A percentile compares a stretch with the other conserved stretches of the same genome.
These are phyloP conservation scores for Knoxia roxburghii DNA, from an alignment of 257 asterid species.

Conservation along the genomic window DNA sequence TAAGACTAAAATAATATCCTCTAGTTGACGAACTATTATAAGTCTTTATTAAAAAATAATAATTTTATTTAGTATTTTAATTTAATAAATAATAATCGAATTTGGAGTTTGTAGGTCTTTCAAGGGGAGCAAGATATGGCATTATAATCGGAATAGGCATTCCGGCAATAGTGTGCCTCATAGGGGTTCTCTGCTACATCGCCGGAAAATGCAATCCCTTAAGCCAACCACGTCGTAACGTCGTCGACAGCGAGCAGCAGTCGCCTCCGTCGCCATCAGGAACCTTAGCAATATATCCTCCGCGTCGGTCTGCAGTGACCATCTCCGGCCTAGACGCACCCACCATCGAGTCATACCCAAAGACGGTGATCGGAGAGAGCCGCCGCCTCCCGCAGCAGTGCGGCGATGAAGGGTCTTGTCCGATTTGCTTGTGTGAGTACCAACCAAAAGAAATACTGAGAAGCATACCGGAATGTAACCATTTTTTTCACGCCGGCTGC, in stretches of 20 bases:
- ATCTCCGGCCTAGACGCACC: slow-evolving; percentile 48
- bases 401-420: slow-evolving; percentile 41
- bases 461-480: slow-evolving; percentile 75
- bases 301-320: slow-evolving; percentile 21
- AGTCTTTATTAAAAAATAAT: too few relatives aligned
- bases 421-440: slow-evolving; percentile 71
- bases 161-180: slow-evolving; percentile 54
- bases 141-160: slow-evolving; percentile 62
- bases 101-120: too few relatives aligned
- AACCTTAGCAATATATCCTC: slow-evolving; percentile 13
- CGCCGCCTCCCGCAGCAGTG: slow-evolving; percentile 49
- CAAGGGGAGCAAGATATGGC: slow-evolving; percentile 65
- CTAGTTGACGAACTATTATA: too few relatives aligned
- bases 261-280: slow-evolving; percentile 14
- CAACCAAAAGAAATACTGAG: slow-evolving; percentile 58
- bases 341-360: slow-evolving; percentile 71
- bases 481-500: slow-evolving; percentile 63
- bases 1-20: too few relatives aligned
- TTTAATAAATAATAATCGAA: too few relatives aligned
- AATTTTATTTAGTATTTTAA: too few relatives aligned
- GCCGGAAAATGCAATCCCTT: slow-evolving; percentile 30
- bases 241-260: slow-evolving; percentile 5
- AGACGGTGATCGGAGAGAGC: slow-evolving; percentile 63
- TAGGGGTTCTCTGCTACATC: slow-evolving; percentile 43
- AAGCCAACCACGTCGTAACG: slow-evolving; percentile 19